phyloP scores from a whole-genome alignment of 208 protist species.

The Leishmania guyanensis region DNA sequence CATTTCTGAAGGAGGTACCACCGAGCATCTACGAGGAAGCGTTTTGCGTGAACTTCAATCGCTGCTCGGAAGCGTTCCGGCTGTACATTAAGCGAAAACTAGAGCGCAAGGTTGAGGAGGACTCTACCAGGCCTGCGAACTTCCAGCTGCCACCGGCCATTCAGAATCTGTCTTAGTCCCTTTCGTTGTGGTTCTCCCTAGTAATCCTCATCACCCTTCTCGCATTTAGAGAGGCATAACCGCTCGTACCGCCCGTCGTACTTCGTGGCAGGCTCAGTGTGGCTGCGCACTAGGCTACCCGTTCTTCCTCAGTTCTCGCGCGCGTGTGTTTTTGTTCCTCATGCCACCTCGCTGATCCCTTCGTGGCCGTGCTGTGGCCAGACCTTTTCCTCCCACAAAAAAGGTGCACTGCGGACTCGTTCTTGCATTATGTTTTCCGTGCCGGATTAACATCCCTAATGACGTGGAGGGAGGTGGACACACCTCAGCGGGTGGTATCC shows the following conservation, averaged over 20 bases:
- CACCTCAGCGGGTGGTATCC: no score
- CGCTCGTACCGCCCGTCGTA: background rate
- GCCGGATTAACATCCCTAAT: no score
- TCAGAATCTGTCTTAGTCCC: slow-evolving; percentile 27
- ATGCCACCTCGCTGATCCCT: background rate
- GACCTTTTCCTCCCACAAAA: background rate
- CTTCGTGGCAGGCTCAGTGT: background rate
- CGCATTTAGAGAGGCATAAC: background rate
- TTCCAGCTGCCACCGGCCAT: slow-evolving; percentile 60
- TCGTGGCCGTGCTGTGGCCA: background rate
- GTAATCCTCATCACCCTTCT: background rate
- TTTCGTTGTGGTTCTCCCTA: background rate
- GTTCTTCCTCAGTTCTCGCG: background rate
- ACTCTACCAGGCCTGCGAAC: slow-evolving; percentile 30
- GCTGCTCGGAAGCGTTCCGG: slow-evolving; percentile 85
- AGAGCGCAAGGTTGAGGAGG: slow-evolving; percentile 62
- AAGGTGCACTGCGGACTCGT: background rate
- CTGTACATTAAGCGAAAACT: slow-evolving; percentile 87
- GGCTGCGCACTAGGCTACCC: no score
- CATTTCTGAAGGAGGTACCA: slow-evolving; percentile 38
- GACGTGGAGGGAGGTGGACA: no score
- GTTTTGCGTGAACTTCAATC: slow-evolving; percentile 77
- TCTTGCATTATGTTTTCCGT: background rate
- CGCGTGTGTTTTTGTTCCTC: background rate
- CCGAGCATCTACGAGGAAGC: slow-evolving; percentile 45